These are phyloP conservation scores for Ambrosia trifida DNA, from an alignment of 129 eudicot species.

Conservation along the genomic window DNA sequence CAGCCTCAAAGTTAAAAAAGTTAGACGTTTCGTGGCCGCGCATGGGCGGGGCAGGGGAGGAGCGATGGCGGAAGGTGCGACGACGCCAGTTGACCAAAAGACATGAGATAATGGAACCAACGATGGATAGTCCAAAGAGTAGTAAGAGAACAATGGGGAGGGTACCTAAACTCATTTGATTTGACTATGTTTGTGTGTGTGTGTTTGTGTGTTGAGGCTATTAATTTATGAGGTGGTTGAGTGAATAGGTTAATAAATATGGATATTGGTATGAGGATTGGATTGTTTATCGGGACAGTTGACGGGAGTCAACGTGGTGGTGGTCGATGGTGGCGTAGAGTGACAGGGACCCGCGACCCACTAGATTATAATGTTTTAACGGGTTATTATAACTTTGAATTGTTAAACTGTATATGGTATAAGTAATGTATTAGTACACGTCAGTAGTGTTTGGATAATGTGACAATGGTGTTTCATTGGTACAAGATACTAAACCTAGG, in stretches of 20 bases:
- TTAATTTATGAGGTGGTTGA: slow-evolving; percentile 13
- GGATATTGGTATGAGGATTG: too few species aligned
- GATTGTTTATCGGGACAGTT: too few species aligned
- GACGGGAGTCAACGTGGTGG: too few species aligned
- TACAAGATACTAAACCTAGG: too few species aligned
- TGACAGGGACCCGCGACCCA: too few species aligned
- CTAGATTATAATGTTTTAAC: too few species aligned
- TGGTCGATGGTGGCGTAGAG: too few species aligned
- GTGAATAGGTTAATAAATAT: neutral
- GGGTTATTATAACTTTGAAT: too few species aligned
- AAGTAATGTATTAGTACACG: too few species aligned
- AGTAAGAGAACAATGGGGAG: slow-evolving; percentile 47
- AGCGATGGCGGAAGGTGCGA: slow-evolving; percentile 37
- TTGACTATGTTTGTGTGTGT: neutral
- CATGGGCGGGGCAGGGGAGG: slow-evolving; percentile 26
- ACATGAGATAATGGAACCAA: slow-evolving; percentile 44
- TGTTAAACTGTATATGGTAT: too few species aligned
- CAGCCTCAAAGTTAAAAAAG: neutral
- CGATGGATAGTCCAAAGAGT: slow-evolving; percentile 39
- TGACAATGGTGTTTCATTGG: too few species aligned
- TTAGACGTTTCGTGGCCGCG: neutral
- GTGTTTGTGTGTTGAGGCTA: neutral
- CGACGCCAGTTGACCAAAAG: slow-evolving; percentile 61
- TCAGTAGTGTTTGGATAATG: too few species aligned
- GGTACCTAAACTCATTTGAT: slow-evolving; percentile 43